phyloP scores from a whole-genome alignment of 202 grass and related monocot genomes.

The Musa balbisiana region DNA sequence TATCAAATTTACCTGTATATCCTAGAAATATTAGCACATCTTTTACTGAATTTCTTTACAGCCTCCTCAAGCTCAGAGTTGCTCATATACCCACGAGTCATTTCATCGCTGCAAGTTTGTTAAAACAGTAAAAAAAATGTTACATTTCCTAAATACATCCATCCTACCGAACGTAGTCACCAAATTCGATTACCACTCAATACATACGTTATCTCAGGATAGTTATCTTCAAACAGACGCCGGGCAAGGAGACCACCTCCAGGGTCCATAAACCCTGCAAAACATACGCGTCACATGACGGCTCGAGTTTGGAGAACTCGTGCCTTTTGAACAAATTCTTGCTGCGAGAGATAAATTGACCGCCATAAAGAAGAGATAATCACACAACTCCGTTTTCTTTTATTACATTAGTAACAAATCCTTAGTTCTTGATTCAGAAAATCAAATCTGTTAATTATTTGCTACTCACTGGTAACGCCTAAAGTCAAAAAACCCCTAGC shows the following conservation, averaged over 20 bases:
- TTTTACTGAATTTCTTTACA: conserved; percentile 42
- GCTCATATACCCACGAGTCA: conserved; percentile 58
- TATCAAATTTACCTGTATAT: conserved; percentile 75
- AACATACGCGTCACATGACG: not conserved
- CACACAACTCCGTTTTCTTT: no score
- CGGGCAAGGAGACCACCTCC: not conserved
- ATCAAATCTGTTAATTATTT: no score
- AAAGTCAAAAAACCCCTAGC: no score
- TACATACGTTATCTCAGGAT: conserved; percentile 51
- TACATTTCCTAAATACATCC: not conserved
- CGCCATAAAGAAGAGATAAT: not conserved
- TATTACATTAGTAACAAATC: no score
- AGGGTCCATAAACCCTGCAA: not conserved
- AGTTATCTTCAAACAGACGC: conserved; percentile 34
- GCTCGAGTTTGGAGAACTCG: no score
- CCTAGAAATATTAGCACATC: conserved; percentile 68
- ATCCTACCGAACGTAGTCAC: not conserved
- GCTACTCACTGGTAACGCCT: no score
- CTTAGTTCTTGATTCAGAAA: no score
- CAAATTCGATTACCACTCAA: not conserved
- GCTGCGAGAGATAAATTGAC: not conserved
- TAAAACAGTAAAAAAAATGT: conserved; percentile 8
- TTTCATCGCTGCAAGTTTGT: conserved; percentile 53
- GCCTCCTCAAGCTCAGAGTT: conserved; percentile 57
- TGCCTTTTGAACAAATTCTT: not conserved